Evolutionary conservation across 805 yeast species (phyloP).

Genomic region (Pachysolen tannophilus): DNA sequence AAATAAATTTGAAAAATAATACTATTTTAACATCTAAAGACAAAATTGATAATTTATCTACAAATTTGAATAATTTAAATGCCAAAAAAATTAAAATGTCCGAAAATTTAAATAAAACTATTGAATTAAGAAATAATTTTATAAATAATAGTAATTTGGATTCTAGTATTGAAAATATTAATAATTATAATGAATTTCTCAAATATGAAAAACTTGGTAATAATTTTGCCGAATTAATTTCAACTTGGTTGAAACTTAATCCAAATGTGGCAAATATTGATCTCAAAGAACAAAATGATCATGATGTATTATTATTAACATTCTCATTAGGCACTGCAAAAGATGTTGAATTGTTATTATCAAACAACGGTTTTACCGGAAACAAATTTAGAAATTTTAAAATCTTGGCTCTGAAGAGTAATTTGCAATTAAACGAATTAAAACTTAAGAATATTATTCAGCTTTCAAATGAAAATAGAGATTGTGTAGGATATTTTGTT

Average conservation of each 20-base stretch:
- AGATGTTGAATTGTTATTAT: too few relatives aligned
- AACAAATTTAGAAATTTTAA: conserved; percentile 2
- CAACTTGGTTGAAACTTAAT: too few relatives aligned
- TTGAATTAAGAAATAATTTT: neutral
- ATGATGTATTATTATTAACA: neutral
- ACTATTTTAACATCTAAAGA: neutral
- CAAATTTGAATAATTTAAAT: conserved; percentile 1
- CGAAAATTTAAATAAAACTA: neutral
- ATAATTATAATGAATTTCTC: neutral
- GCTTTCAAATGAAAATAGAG: too few relatives aligned
- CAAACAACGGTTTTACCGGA: neutral
- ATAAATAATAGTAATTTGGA: too few relatives aligned
- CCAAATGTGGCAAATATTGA: neutral
- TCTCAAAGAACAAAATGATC: neutral
- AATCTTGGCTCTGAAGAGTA: too few relatives aligned
- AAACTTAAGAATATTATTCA: too few relatives aligned
- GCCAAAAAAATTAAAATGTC: neutral
- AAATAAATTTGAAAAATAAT: too few relatives aligned
- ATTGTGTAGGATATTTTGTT: too few relatives aligned
- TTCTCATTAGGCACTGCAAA: too few relatives aligned
- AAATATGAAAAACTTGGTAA: conserved; percentile 3
- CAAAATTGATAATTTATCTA: conserved; percentile 1
- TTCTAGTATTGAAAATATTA: neutral
- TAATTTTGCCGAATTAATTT: neutral
- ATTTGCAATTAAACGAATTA: too few relatives aligned